Base-by-base conservation (phyloP, 1,284 basidiomycete genomes). In the Xerocomus nothofagi region DNA sequence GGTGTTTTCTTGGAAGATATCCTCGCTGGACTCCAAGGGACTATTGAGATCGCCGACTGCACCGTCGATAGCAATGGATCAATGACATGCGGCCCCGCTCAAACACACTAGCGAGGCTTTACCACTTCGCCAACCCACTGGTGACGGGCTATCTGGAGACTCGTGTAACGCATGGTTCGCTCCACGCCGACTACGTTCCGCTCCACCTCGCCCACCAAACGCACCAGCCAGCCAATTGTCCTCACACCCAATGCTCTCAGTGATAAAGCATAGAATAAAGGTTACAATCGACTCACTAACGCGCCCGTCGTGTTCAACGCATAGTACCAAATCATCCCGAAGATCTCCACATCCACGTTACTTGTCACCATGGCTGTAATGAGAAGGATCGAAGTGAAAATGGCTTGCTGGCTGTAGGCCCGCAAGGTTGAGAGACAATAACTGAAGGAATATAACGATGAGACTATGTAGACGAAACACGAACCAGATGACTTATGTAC, bases 141-240 rank as follows among this genome's bases (percentile, higher is more conserved):
- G 67, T 0, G 89, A 86, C 51, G 84, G 78, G 20, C 70, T 73
- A 18, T 85, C 84, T 0, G 82, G 78, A 8, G 90, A 73, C 55
- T 90, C 24, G 87, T 84, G 63, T 96, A 86, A 54, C 86, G 81
- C 34, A 83, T 60, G 51, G 89, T 84, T 9, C 87, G 77, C 68
- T 92, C 91, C 8, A 91, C 88, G 56, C 91, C 93, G 54, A 95
- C 92, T 59, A 97, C 88, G 64, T 95, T 96, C 67, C 93, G 91
- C 69, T 97, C 94, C 12, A 96, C 91, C 61, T 98, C 94, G 53
- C 88, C 91, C 0, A 90, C 89, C 15, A 84, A 86, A 38, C 92
- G 80, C 6, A 96, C 92, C n/a, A 94, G 78, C 91, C 90, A 96
- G 66, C n/a, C n/a, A n/a, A n/a, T 92, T 95, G 82, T 84, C 53